Conservation (phyloP, 2,329 filamentous ascomycete species). For the Clarireedia monteithiana region DNA sequence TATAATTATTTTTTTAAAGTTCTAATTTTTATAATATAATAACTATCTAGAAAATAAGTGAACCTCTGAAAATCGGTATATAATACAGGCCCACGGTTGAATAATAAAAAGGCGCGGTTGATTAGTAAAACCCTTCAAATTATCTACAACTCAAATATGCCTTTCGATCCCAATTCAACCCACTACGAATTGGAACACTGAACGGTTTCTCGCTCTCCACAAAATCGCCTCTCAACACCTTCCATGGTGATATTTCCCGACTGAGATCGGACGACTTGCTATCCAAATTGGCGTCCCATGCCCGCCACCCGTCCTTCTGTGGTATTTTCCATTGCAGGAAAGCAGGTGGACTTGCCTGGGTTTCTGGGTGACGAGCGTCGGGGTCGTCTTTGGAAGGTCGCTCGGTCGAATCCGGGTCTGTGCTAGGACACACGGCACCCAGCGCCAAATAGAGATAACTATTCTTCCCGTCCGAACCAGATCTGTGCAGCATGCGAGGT, state of each 20-base stretch:
- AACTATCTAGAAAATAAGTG: too few relatives aligned
- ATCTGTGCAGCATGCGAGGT: too few relatives aligned
- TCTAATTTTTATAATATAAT: too few relatives aligned
- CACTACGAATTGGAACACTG: slow-evolving; percentile 12
- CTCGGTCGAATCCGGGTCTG: too few relatives aligned
- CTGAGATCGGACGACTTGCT: background rate
- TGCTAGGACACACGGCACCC: too few relatives aligned
- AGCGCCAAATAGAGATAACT: too few relatives aligned
- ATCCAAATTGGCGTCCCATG: background rate
- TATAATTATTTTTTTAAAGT: too few relatives aligned
- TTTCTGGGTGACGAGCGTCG: background rate
- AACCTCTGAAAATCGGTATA: too few relatives aligned
- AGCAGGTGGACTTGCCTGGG: background rate
- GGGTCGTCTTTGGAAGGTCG: background rate
- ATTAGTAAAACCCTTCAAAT: too few relatives aligned
- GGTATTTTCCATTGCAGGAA: background rate
- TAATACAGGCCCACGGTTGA: too few relatives aligned
- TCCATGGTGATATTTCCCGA: background rate
- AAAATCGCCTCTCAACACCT: slow-evolving; percentile 8
- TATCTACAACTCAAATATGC: slow-evolving; percentile 10
- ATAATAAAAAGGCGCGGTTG: too few relatives aligned
- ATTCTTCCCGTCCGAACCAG: too few relatives aligned
- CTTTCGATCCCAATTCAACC: slow-evolving; percentile 10
- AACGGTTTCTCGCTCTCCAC: slow-evolving; percentile 8
- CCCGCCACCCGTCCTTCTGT: background rate